Conservation (phyloP, 208 protist species). For the Trypanosoma mega region DNA sequence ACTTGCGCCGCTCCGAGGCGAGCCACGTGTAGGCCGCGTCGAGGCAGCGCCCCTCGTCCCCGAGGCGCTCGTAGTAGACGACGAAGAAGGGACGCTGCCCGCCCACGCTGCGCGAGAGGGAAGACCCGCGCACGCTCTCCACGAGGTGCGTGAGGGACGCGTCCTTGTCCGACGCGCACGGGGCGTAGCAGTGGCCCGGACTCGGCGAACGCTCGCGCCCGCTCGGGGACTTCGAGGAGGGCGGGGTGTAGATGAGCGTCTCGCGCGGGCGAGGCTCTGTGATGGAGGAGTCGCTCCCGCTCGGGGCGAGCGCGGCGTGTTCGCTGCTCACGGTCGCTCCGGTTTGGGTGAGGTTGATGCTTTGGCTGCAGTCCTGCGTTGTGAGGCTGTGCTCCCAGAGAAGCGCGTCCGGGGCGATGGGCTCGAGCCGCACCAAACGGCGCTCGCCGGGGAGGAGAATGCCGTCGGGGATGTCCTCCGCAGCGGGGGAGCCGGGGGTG, state of each 20-base stretch:
- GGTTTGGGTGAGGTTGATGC: background rate
- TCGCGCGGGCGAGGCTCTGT: too few relatives aligned
- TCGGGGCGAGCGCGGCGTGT: too few relatives aligned
- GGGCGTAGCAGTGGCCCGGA: too few relatives aligned
- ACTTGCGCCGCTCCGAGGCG: conserved; percentile 37
- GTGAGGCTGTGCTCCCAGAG: background rate
- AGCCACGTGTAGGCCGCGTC: conserved; percentile 50
- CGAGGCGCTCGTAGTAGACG: conserved; percentile 63
- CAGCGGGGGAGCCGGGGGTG: conserved; percentile 16
- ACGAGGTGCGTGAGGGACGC: background rate
- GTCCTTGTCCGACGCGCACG: too few relatives aligned
- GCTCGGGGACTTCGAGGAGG: too few relatives aligned
- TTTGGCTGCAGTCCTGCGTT: background rate
- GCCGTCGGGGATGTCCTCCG: conserved; percentile 41
- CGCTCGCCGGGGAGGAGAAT: conserved; percentile 51
- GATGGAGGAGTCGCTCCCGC: too few relatives aligned
- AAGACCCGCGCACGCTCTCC: background rate
- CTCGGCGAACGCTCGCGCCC: too few relatives aligned
- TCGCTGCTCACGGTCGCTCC: too few relatives aligned
- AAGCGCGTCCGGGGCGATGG: too few relatives aligned
- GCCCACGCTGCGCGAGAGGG: too few relatives aligned
- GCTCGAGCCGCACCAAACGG: conserved; percentile 28
- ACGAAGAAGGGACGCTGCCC: conserved; percentile 34
- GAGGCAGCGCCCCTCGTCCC: conserved; percentile 50
- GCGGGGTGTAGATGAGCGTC: too few relatives aligned